Evolutionary conservation across 2,329 filamentous ascomycete genomes (phyloP), one percentile per base, ranked within the genome.

Genomic region (Nectriaceae sp.): DNA sequence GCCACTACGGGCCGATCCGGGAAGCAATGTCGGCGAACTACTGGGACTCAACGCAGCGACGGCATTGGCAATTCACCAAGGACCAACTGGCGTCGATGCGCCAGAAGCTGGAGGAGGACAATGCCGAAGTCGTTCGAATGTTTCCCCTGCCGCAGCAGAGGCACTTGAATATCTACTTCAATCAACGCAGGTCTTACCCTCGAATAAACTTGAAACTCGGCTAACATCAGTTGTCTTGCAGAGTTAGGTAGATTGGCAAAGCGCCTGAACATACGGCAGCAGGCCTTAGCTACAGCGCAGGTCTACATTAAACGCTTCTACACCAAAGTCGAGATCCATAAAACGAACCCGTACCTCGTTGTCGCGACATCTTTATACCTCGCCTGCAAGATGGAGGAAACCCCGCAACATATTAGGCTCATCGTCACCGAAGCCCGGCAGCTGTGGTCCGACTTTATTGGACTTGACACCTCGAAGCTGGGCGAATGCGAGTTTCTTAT

Each of bases 351-450:
- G 4, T 96, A 96, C 65, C 84, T 97, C 29, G 84, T 97, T 49
- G 81, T 96, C 56, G 87, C 91, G n/a, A 97, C 94, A 2, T 89
- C 93, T 4, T 80, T 97, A 52, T 99, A 99, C 68, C 77, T 99
- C 29, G 92, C 94, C 18, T 96, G 91, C 75, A 99, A 99, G 73
- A 96, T 96, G 84, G 94, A 99, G 69, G 94, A 99, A 70, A 92
- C 87, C 42, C 94, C 94, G 3, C 93, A 97, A 68, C 94, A 99
- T 68, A 97, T 99, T 62, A 84, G 94, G 22, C 82, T 96, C 55
- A 87, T 99, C 49, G 86, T 94, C 11, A 87, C 84, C 40, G 94
- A 99, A 69, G 90, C 92, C 3, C 85, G 90, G 26, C 83, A 87
- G 49, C 79, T 95, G 50, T 96, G 90, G 90, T 86, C 89, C 62